These are phyloP conservation scores for Synchytrium microbalum DNA, from an alignment of 371 early-diverging fungal species.

Conservation along the genomic window DNA sequence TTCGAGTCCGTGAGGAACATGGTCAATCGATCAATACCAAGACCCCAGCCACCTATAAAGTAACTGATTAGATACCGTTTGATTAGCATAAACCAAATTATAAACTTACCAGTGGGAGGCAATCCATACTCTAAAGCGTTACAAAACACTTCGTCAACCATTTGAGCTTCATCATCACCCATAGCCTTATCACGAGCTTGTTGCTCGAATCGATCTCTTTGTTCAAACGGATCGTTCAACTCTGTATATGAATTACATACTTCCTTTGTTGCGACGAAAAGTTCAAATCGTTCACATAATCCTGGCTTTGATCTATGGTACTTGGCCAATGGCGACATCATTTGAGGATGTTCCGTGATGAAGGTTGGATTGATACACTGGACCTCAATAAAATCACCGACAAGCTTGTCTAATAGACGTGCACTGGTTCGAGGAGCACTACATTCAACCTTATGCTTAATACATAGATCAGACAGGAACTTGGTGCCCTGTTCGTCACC, in stretches of 20 bases:
- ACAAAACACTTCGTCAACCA: constrained; percentile 98
- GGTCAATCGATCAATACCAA: constrained; percentile 97
- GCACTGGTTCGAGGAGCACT: constrained; percentile 91
- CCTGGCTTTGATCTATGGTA: constrained; percentile 86
- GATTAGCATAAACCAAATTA: background rate
- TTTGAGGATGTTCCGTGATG: constrained; percentile 95
- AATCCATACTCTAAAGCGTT: constrained; percentile 97
- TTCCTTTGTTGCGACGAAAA: constrained; percentile 99
- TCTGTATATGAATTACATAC: constrained; percentile 99
- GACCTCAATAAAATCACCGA: constrained; percentile 96
- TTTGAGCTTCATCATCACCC: constrained; percentile 99
- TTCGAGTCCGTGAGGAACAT: constrained; percentile 99
- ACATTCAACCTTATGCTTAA: constrained; percentile 88
- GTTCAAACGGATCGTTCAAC: constrained; percentile 96
- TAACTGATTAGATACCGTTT: background rate
- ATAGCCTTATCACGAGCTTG: constrained; percentile 96
- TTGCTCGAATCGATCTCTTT: constrained; percentile 92
- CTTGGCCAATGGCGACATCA: constrained; percentile 99
- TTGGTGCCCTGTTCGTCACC: constrained; percentile 73
- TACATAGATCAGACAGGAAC: constrained; percentile 86
- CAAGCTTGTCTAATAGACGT: constrained; percentile 96
- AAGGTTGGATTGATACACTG: constrained; percentile 96
- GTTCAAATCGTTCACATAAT: constrained; percentile 98
- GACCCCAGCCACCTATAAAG: constrained; percentile 47
- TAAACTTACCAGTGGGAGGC: constrained; percentile 84